Conservation (phyloP, 306 rosid genomes). For the Prunus mume region DNA sequence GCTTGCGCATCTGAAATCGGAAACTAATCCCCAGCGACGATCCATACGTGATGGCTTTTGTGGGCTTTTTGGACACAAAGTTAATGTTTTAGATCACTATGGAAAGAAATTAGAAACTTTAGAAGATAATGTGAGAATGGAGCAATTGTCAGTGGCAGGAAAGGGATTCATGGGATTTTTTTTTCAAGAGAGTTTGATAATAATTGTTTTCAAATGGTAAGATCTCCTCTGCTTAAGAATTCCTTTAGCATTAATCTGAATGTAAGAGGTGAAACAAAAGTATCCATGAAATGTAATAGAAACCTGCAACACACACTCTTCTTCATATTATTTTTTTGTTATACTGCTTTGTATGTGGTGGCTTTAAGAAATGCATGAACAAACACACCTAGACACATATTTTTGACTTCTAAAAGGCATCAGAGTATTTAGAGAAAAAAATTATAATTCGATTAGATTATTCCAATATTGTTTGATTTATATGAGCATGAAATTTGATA, state of each 20-base stretch:
- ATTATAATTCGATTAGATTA: not conserved
- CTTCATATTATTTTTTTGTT: not conserved
- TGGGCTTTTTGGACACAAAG: constrained; percentile 64
- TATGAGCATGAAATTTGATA: constrained; percentile 24
- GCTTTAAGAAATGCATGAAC: not conserved
- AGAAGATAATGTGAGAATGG: constrained; percentile 65
- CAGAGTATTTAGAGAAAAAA: not conserved
- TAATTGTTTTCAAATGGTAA: not conserved
- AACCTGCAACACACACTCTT: not conserved
- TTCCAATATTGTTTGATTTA: constrained; percentile 8
- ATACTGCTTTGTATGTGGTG: not conserved
- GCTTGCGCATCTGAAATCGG: constrained; percentile 44
- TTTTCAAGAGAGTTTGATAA: not conserved
- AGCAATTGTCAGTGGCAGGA: constrained; percentile 52
- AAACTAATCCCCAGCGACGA: constrained; percentile 36
- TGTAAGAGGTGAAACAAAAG: not conserved
- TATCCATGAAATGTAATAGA: not conserved
- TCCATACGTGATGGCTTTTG: constrained; percentile 50
- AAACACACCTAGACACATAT: not conserved
- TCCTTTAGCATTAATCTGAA: not conserved
- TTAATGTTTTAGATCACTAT: constrained; percentile 44
- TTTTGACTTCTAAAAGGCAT: not conserved
- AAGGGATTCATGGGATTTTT: constrained; percentile 42
- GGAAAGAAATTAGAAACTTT: constrained; percentile 59
- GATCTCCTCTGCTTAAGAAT: not conserved